phyloP scores from a whole-genome alignment of 2,329 filamentous ascomycete genomes.

The Zymoseptoria crescenta region DNA sequence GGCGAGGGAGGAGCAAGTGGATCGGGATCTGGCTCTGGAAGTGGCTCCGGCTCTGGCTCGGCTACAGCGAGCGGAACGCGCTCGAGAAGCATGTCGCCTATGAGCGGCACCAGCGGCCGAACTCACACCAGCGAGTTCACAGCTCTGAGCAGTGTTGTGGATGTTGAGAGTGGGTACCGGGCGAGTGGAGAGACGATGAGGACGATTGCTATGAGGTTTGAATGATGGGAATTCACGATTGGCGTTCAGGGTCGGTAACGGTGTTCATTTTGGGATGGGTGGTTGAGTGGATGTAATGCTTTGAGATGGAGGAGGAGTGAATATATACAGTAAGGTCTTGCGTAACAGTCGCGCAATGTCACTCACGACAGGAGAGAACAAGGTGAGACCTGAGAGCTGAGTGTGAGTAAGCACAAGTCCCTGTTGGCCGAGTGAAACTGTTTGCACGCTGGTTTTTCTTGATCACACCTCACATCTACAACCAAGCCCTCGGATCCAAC shows the following conservation, averaged over 20 bases:
- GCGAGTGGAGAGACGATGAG: constrained; percentile 34
- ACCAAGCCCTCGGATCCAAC: not conserved
- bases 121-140: constrained; percentile 24
- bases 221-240: not conserved
- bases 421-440: no score
- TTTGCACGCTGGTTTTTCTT: no score
- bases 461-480: not conserved
- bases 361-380: no score
- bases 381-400: no score
- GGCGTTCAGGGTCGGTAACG: not conserved
- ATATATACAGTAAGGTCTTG: not conserved
- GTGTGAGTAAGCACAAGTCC: no score
- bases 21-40: not conserved
- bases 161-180: constrained; percentile 30
- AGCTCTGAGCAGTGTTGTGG: constrained; percentile 36
- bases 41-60: constrained; percentile 1
- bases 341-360: not conserved
- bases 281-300: not conserved
- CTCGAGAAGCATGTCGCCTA: constrained; percentile 5
- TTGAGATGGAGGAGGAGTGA: not conserved
- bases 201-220: constrained; percentile 9
- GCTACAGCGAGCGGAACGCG: constrained; percentile 10
- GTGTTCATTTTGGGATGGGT: not conserved
- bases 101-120: constrained; percentile 14
- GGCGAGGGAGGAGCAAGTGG: not conserved